These are phyloP conservation scores for Fraxinus ornus DNA, from an alignment of 305 asterid species.

Conservation along the genomic window DNA sequence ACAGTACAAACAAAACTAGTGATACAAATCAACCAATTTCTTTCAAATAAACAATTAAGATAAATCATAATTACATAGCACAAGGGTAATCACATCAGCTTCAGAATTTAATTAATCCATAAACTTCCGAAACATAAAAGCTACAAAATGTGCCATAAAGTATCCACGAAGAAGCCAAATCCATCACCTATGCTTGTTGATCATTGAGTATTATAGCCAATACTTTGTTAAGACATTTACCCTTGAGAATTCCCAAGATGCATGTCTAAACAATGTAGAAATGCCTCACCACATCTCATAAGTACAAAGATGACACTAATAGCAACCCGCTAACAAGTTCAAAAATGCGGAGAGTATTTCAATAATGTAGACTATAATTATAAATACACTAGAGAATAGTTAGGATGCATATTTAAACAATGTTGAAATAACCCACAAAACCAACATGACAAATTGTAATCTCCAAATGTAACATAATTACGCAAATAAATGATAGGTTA, in stretches of 20 bases:
- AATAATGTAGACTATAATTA: not conserved
- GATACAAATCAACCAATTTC: not conserved
- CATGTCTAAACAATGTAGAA: not conserved
- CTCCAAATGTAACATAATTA: not conserved
- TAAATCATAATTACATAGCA: not conserved
- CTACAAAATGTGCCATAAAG: not conserved
- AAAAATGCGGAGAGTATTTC: not conserved
- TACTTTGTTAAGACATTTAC: not conserved
- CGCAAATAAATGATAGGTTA: not conserved
- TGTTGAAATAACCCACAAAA: not conserved
- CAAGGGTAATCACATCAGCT: not conserved
- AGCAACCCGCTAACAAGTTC: not conserved
- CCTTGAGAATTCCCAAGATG: slow-evolving; percentile 3
- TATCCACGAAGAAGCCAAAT: not conserved
- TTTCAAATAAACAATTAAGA: not conserved
- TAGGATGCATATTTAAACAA: not conserved
- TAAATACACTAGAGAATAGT: not conserved
- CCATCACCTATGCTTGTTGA: not conserved
- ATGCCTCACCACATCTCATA: not conserved
- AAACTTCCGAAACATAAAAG: not conserved
- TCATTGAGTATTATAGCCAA: not conserved
- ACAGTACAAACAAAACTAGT: not conserved
- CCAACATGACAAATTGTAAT: not conserved
- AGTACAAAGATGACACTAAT: not conserved
- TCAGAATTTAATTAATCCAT: not conserved